Evolutionary conservation across 2,329 filamentous ascomycete species (phyloP).

Genomic region (Chrysoporthe austroafricana): DNA sequence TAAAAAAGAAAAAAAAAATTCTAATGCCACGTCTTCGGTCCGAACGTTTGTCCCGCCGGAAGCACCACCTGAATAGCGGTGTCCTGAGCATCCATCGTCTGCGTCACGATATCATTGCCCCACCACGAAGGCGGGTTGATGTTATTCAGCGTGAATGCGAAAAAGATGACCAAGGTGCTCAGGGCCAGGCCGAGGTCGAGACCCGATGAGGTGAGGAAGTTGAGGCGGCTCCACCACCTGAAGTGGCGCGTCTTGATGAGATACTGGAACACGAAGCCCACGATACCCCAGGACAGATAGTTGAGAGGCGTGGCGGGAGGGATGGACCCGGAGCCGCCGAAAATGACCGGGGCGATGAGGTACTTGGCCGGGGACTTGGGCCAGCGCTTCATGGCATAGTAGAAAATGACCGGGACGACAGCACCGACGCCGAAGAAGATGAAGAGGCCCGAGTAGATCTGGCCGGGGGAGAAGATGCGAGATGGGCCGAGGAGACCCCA

Average conservation of each 20-base stretch:
- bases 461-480: constrained; percentile 65
- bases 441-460: constrained; percentile 65
- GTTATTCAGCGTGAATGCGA: constrained; percentile 67
- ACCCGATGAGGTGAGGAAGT: constrained; percentile 72
- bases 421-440: constrained; percentile 63
- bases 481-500: constrained; percentile 69
- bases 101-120: constrained; percentile 63
- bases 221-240: constrained; percentile 74
- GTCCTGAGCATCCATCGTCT: constrained; percentile 65
- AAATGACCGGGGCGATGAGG: constrained; percentile 66
- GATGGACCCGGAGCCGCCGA: constrained; percentile 61
- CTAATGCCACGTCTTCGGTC: constrained; percentile 55
- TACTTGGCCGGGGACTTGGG: constrained; percentile 55
- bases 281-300: constrained; percentile 74
- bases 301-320: constrained; percentile 73
- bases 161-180: constrained; percentile 70
- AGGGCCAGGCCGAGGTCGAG: constrained; percentile 72
- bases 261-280: constrained; percentile 73
- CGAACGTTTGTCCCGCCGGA: constrained; percentile 61
- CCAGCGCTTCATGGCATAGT: constrained; percentile 52
- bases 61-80: constrained; percentile 62
- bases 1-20: neutral
- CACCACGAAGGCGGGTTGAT: constrained; percentile 69
- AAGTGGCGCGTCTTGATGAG: constrained; percentile 65
- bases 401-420: constrained; percentile 55